Conservation (phyloP, 2,329 filamentous ascomycete species). For the Colletotrichum zoysiae region DNA sequence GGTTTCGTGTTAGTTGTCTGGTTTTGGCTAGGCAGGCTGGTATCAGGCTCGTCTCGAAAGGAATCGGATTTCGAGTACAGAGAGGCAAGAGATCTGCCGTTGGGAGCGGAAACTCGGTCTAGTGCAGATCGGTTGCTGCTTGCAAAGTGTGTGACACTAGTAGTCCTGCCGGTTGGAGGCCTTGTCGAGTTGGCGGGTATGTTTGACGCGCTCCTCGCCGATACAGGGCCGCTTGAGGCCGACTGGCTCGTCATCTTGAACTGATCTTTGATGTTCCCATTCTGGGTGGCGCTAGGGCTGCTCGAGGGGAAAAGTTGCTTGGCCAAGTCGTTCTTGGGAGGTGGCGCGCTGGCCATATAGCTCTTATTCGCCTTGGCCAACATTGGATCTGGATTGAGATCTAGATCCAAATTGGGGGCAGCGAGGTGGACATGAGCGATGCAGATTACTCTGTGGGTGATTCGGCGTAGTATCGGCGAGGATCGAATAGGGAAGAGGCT, state of each 20-base stretch:
- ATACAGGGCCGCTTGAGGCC: constrained; percentile 52
- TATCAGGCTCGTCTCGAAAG: constrained; percentile 58
- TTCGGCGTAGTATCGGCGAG: constrained; percentile 52
- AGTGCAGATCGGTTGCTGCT: constrained; percentile 41
- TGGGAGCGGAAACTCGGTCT: constrained; percentile 15
- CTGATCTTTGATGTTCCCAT: constrained; percentile 64
- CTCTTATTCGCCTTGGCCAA: constrained; percentile 53
- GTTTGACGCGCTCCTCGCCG: constrained; percentile 52
- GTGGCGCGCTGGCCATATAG: constrained; percentile 54
- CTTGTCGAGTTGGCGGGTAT: constrained; percentile 35
- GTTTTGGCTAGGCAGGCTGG: constrained; percentile 9
- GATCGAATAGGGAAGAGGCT: constrained; percentile 50
- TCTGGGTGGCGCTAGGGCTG: constrained; percentile 59
- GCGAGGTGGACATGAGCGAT: constrained; percentile 46
- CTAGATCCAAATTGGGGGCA: constrained; percentile 24
- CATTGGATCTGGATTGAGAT: constrained; percentile 49
- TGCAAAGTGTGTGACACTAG: constrained; percentile 42
- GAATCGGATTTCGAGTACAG: constrained; percentile 61
- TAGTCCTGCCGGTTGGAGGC: constrained; percentile 25
- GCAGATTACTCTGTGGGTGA: constrained; percentile 45
- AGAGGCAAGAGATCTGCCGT: constrained; percentile 50
- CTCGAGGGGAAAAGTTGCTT: constrained; percentile 71
- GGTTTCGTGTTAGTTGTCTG: constrained; percentile 46
- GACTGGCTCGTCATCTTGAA: constrained; percentile 57
- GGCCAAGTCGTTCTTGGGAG: constrained; percentile 52